phyloP scores from a whole-genome alignment of 768 basidiomycete species.

The Xanthoconium stramineum region DNA sequence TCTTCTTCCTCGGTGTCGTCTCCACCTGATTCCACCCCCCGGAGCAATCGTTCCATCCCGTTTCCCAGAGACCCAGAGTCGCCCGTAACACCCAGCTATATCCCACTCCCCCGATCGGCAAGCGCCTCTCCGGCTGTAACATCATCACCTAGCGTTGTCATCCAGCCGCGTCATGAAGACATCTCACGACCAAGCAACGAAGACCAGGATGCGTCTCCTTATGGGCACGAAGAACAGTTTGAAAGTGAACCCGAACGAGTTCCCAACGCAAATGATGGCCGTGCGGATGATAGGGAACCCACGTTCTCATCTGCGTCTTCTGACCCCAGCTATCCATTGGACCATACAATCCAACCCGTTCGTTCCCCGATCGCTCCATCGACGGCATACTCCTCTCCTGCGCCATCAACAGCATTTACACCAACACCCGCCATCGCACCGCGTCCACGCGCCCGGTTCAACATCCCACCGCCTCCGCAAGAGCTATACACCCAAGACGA shows the following conservation, averaged over 20 bases:
- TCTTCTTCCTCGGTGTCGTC: constrained; percentile 53
- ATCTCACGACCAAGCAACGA: constrained; percentile 15
- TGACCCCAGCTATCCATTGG: constrained; percentile 31
- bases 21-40: constrained; percentile 62
- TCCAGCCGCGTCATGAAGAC: constrained; percentile 21
- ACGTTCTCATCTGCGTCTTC: constrained; percentile 72
- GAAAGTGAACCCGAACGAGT: constrained; percentile 24
- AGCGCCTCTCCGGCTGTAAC: constrained; percentile 46
- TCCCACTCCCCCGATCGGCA: constrained; percentile 53
- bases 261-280: constrained; percentile 25
- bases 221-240: constrained; percentile 2
- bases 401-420: constrained; percentile 55
- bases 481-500: constrained; percentile 37
- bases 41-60: constrained; percentile 46
- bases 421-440: constrained; percentile 67
- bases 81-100: constrained; percentile 42
- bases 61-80: constrained; percentile 42
- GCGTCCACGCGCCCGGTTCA: constrained; percentile 61
- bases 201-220: constrained; percentile 3
- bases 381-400: constrained; percentile 52
- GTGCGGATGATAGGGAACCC: constrained; percentile 43
- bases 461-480: constrained; percentile 43
- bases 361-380: constrained; percentile 38
- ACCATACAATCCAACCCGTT: constrained; percentile 24
- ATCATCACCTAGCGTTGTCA: constrained; percentile 23